Evolutionary conservation across 2,329 filamentous ascomycete species (phyloP).

Genomic region (Beauveria medogensis): DNA sequence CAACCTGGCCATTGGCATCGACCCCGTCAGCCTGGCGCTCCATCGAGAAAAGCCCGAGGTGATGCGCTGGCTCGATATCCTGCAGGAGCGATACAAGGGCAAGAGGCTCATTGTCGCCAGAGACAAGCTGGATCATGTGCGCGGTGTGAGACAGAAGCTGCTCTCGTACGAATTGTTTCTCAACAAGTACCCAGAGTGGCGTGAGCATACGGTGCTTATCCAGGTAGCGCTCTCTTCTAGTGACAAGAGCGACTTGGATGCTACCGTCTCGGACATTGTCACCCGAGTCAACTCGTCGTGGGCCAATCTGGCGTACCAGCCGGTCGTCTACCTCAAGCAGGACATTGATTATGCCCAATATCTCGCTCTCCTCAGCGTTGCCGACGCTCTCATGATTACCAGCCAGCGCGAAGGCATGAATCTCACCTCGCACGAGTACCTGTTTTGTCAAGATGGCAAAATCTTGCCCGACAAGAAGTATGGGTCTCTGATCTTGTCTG

Average conservation of each 20-base stretch:
- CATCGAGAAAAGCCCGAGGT: slow-evolving; percentile 68
- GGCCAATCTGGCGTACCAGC: slow-evolving; percentile 85
- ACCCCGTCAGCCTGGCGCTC: slow-evolving; percentile 65
- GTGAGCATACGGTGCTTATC: slow-evolving; percentile 80
- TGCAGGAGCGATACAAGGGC: slow-evolving; percentile 75
- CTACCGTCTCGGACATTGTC: slow-evolving; percentile 86
- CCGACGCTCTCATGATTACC: slow-evolving; percentile 88
- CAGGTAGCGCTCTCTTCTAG: slow-evolving; percentile 89
- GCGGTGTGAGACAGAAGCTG: slow-evolving; percentile 88
- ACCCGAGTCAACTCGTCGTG: slow-evolving; percentile 88
- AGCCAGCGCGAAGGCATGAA: slow-evolving; percentile 98
- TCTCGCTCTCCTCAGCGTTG: slow-evolving; percentile 80
- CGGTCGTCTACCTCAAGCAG: slow-evolving; percentile 87
- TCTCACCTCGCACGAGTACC: slow-evolving; percentile 85
- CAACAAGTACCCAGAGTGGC: slow-evolving; percentile 86
- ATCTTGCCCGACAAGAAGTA: slow-evolving; percentile 64
- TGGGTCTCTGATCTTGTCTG: slow-evolving; percentile 83
- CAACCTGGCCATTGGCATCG: slow-evolving; percentile 82
- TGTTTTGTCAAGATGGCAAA: slow-evolving; percentile 84
- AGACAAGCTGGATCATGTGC: slow-evolving; percentile 88
- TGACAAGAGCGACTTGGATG: slow-evolving; percentile 80
- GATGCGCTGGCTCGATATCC: slow-evolving; percentile 66
- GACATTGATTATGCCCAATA: slow-evolving; percentile 92
- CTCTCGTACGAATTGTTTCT: slow-evolving; percentile 88
- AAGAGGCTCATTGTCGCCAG: slow-evolving; percentile 88